Evolutionary conservation across 23 red algal genomes (phyloP), one percentile per base, ranked within the genome.

Genomic region (Cyanidiococcus yangmingshanensis): DNA sequence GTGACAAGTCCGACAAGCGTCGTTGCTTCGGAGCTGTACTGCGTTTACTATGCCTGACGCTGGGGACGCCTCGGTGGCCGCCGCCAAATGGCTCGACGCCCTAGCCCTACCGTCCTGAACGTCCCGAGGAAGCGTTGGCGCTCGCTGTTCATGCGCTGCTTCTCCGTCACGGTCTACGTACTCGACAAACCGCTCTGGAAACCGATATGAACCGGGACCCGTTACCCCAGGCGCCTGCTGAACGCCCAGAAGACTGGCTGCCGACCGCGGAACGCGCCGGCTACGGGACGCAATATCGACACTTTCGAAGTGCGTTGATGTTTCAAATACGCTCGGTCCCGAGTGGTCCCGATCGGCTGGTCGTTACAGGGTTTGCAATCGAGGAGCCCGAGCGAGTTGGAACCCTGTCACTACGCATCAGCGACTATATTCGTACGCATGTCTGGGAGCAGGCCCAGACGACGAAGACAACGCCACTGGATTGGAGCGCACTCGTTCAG

Each of bases 121-220:
- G 76, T 68, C 57, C 81, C 37, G 35, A 80, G 31, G 87, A 85
- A 51, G 74, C 82, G 57, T 67, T 95, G 12, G 90, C 90, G 58
- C 74, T 95, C 17, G 74, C 63, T 40, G 86, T 95, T 2, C 90
- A 95, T 79, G 90, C 85, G 37, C 79, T 95, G 38, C 85, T 95
- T 30, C 76, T 95, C 32, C 58, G 68, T 40, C 90, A 95, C 86
- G 90, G 86, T 67, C 89, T 95, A 79, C 90, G 90, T 32, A 58
- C 83, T 1, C 18, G 59, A 21, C 34, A 36, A 26, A 74, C 38
- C 21, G 71, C 58, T 37, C 79, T 79, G 45, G 39, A 67, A 12
- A 41, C 59, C 18, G 76, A 76, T 24, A 68, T 26, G 17, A 74
- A 40, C 33, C 79, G 25, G 17, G 68, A 36, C 1, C 33, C 57